A percentile compares a stretch with the other conserved stretches of the same genome.
phyloP scores from a whole-genome alignment of 495 filamentous ascomycete species.

The Chaetomium fimeti region DNA sequence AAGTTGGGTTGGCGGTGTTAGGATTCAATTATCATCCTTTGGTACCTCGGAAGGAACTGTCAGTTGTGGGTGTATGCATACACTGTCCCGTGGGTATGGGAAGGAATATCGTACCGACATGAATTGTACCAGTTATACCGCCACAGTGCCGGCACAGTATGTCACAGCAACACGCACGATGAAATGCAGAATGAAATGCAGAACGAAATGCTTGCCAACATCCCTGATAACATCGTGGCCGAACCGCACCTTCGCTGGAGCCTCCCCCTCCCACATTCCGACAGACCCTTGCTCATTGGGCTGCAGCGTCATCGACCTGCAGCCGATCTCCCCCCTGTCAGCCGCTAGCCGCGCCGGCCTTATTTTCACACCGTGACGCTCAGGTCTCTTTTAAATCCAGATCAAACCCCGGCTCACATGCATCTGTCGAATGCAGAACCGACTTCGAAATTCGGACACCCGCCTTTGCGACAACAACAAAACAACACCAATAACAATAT shows the following conservation, averaged over 20 bases:
- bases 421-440: neutral
- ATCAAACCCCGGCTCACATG: constrained; percentile 8
- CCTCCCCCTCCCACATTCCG: constrained; percentile 36
- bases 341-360: constrained; percentile 32
- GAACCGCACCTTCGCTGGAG: neutral
- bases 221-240: neutral
- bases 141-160: neutral
- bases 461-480: neutral
- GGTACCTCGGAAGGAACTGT: too few species aligned
- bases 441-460: neutral
- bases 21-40: too few species aligned
- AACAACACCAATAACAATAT: neutral
- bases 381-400: constrained; percentile 23
- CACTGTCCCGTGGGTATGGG: too few species aligned
- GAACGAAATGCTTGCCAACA: neutral
- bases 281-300: constrained; percentile 34
- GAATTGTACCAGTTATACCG: too few species aligned
- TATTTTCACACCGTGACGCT: constrained; percentile 33
- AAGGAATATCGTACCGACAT: too few species aligned
- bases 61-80: too few species aligned
- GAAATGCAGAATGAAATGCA: too few species aligned
- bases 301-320: constrained; percentile 43
- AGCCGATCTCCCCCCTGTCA: constrained; percentile 35
- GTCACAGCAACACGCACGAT: neutral
- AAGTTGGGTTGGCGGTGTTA: neutral